Conservation (phyloP, 2,329 filamentous ascomycete genomes). For the Epichloe amarillans region DNA sequence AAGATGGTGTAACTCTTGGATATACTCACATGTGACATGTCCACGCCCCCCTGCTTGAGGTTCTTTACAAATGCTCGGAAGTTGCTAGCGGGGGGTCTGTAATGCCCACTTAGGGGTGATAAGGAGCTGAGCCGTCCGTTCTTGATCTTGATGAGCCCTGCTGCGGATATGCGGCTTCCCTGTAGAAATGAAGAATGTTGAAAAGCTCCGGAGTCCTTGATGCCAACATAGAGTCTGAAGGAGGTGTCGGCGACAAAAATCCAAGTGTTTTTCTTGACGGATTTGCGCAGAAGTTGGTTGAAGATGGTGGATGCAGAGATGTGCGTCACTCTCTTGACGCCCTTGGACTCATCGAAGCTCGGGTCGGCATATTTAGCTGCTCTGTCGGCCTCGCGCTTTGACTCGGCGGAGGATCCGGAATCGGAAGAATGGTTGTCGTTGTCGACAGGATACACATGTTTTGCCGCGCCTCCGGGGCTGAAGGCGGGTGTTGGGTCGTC, state of each 20-base stretch:
- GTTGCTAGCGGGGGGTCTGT: conserved; percentile 74
- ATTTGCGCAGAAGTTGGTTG: conserved; percentile 65
- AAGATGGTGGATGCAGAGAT: conserved; percentile 60
- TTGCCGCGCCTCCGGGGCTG: conserved; percentile 12
- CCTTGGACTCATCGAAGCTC: conserved; percentile 46
- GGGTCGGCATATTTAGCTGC: conserved; percentile 53
- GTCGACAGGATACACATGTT: conserved; percentile 7
- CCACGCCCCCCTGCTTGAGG: conserved; percentile 59
- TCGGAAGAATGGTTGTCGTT: conserved; percentile 12
- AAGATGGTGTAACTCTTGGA: conserved; percentile 73
- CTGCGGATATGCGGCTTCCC: conserved; percentile 67
- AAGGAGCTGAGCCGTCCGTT: conserved; percentile 63
- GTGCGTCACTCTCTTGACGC: conserved; percentile 41
- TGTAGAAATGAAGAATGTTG: conserved; percentile 86
- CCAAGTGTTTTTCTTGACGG: conserved; percentile 80
- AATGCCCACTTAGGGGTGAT: conserved; percentile 65
- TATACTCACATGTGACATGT: conserved; percentile 67
- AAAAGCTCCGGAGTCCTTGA: conserved; percentile 79
- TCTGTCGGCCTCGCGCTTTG: conserved; percentile 43
- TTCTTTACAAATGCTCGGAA: conserved; percentile 70
- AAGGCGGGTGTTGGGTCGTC: conserved; percentile 47
- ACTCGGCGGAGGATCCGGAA: conserved; percentile 27
- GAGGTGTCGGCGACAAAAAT: conserved; percentile 84
- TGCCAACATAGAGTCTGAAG: conserved; percentile 76
- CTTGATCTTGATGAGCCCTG: conserved; percentile 75